Evolutionary conservation across 345 rosid genomes (phyloP).

Genomic region (Aegle marmelos): DNA sequence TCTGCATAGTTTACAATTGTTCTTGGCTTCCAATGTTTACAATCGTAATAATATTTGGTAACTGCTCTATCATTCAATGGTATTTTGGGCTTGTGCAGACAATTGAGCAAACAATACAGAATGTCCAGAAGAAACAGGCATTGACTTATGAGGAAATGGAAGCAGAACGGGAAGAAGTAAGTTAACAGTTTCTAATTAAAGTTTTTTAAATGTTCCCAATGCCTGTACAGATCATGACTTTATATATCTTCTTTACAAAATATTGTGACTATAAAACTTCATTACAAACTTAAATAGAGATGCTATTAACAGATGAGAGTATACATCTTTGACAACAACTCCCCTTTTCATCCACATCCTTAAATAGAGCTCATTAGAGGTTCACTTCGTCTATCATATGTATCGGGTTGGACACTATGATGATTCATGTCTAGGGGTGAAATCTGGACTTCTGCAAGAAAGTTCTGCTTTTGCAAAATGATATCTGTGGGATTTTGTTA

Average conservation of each 20-base stretch:
- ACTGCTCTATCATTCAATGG: neutral
- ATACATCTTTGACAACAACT: neutral
- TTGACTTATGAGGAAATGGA: slow-evolving; percentile 95
- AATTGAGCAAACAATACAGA: slow-evolving; percentile 69
- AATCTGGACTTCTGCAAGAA: neutral
- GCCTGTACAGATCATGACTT: neutral
- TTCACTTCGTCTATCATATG: neutral
- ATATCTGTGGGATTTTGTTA: neutral
- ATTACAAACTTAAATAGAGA: neutral
- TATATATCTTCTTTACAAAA: neutral
- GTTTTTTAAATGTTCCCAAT: neutral
- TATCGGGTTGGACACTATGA: neutral
- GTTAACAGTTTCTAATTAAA: slow-evolving; percentile 1
- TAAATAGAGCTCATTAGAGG: neutral
- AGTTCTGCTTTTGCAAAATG: too few relatives aligned
- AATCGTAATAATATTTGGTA: neutral
- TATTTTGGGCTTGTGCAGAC: slow-evolving; percentile 40
- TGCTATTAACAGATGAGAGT: neutral
- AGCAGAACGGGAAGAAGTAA: slow-evolving; percentile 88
- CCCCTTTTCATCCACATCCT: neutral
- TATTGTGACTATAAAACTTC: neutral
- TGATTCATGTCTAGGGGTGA: neutral
- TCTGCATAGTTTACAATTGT: neutral
- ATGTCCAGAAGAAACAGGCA: slow-evolving; percentile 92
- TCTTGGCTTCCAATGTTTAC: neutral